Evolutionary conservation across 257 asterid genomes (phyloP).

Genomic region (Voacanga thouarsii): DNA sequence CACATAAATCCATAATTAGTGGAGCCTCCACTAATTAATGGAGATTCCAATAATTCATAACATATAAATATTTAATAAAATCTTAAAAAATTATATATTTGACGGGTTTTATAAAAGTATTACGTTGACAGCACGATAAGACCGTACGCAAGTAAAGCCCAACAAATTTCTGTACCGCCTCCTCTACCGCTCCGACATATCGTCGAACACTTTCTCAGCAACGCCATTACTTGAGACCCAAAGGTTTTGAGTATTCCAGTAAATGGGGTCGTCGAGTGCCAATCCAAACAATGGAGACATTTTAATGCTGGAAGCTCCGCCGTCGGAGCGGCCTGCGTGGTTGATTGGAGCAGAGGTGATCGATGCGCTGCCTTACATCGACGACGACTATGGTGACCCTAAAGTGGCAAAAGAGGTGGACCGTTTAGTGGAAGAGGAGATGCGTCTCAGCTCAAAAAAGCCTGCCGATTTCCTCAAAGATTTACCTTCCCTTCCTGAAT

Average conservation of each 20-base stretch:
- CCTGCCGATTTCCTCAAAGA: conserved; percentile 94
- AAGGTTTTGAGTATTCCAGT: background rate
- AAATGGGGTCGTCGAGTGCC: conserved; percentile 30
- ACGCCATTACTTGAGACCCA: too few species aligned
- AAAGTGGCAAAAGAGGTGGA: conserved; percentile 77
- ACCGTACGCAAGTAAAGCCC: too few species aligned
- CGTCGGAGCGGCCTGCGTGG: conserved; percentile 42
- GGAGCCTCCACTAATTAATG: too few species aligned
- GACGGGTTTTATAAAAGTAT: too few species aligned
- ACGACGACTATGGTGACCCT: conserved; percentile 86
- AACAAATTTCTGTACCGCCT: too few species aligned
- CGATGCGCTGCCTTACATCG: conserved; percentile 95
- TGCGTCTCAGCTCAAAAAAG: conserved; percentile 80
- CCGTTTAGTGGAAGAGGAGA: conserved; percentile 87
- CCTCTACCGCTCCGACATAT: too few species aligned
- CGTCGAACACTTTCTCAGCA: too few species aligned
- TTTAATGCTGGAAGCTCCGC: conserved; percentile 93
- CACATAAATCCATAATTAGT: too few species aligned
- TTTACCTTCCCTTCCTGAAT: conserved; percentile 74
- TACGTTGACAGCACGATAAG: too few species aligned
- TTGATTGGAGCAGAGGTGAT: conserved; percentile 48
- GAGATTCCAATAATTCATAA: too few species aligned
- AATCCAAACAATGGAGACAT: conserved; percentile 42
- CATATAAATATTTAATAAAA: too few species aligned
- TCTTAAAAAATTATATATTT: too few species aligned